Evolutionary conservation across 1,284 basidiomycete species (phyloP).

Genomic region (Apiotrichum sp.): DNA sequence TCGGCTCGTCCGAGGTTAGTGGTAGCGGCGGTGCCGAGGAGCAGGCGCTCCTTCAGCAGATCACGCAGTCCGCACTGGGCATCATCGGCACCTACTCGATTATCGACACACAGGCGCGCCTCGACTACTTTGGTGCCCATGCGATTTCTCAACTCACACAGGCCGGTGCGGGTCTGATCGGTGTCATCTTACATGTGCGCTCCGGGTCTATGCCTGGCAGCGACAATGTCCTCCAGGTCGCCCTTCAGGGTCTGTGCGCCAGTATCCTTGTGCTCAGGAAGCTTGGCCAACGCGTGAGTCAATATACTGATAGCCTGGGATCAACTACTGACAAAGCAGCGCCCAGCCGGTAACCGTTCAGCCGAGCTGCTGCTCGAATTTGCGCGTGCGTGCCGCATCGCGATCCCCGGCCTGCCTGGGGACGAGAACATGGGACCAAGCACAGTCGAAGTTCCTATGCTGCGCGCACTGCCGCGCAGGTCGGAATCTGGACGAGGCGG

Average conservation of each 20-base stretch:
- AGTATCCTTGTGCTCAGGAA: conserved; percentile 25
- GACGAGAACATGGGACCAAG: conserved; percentile 8
- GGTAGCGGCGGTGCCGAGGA: conserved; percentile 9
- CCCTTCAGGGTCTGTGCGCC: conserved; percentile 28
- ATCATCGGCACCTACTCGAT: conserved; percentile 35
- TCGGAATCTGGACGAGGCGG: conserved; percentile 1
- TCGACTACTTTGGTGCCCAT: conserved; percentile 33
- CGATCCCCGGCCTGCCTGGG: conserved; percentile 17
- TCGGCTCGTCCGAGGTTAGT: conserved; percentile 6
- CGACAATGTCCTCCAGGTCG: conserved; percentile 19
- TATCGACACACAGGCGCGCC: conserved; percentile 26
- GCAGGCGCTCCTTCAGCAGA: conserved; percentile 23
- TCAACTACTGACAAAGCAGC: background rate
- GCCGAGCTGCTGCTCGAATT: conserved; percentile 31
- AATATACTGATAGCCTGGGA: background rate
- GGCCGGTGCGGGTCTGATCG: conserved; percentile 30
- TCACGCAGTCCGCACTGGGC: conserved; percentile 27
- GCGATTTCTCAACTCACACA: conserved; percentile 35
- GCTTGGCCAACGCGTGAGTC: conserved; percentile 16
- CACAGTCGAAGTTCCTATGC: conserved; percentile 31
- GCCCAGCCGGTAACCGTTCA: conserved; percentile 28
- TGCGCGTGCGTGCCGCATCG: conserved; percentile 26
- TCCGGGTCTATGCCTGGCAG: conserved; percentile 11
- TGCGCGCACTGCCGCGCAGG: conserved; percentile 24
- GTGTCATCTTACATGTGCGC: conserved; percentile 31